Base-by-base conservation (phyloP, 805 yeast genomes). In the Tetrapisispora arboricola region DNA sequence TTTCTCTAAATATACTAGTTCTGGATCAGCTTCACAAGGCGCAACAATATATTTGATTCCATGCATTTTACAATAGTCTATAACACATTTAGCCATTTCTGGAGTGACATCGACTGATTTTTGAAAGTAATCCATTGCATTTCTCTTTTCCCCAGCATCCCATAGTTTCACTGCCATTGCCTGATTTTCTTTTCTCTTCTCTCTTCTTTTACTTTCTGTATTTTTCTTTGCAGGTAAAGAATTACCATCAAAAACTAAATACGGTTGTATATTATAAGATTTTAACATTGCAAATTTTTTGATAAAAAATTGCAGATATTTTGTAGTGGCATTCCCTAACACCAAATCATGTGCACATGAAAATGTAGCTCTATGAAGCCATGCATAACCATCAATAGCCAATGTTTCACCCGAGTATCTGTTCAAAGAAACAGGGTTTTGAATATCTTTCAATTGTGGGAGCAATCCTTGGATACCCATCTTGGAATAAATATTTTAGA, bases 11-110 rank as follows among this genome's bases (percentile, higher is more conserved):
- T 79, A 86, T 9, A 88, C 97, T 82, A 92, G 76, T 60, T 92
- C 98, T 1, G 98, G 82, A 59, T 92, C 99, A 0, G 98, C 98
- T 63, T 92, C 99, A 57, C 86, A 92, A 0, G 99, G 99, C 0
- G 99, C 97, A 8, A 92, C 98, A 7, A 92, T 74, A 52, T 75
- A 90, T 44, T 70, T 72, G 37, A 92, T 76, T 1, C 63, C 60
- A 35, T 71, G 66, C 12, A 58, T 48, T 49, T 77, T 78, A 46
- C 94, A 68, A 51, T 73, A 80, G 31, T 80, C 82, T 55, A 88
- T 86, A 11, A 90, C 69, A 11, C 85, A 72, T 51, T 84, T 84
- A 5, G 96, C 96, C 92, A 92, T 87, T 47, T 77, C 76, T 1
- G 95, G 86, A 2, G 95, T 83, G 11, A 92, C 82, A 50, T 82